Evolutionary conservation across 495 filamentous ascomycete genomes (phyloP).

Genomic region (Neurospora cerealis): DNA sequence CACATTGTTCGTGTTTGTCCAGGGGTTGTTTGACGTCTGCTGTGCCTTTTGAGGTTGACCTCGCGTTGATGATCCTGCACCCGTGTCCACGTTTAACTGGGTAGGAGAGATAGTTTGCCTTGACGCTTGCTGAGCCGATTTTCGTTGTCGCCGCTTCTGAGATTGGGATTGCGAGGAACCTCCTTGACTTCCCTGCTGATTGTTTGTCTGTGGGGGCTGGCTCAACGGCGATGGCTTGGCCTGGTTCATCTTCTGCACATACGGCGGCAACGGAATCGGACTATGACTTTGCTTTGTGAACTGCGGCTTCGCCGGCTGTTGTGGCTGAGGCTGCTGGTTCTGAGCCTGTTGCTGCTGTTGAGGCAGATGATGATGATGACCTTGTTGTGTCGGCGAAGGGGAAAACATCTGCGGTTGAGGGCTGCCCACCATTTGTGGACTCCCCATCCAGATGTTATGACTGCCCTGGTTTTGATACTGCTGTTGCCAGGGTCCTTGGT

Average conservation of each 20-base stretch:
- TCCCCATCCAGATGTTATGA: slow-evolving; percentile 12
- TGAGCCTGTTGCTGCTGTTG: slow-evolving; percentile 1
- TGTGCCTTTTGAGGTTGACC: neutral
- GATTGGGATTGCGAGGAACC: neutral
- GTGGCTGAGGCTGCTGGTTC: neutral
- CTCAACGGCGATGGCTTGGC: slow-evolving; percentile 7
- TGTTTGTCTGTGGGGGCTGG: slow-evolving; percentile 3
- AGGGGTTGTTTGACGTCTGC: neutral
- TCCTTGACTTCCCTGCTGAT: neutral
- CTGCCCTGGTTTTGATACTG: neutral
- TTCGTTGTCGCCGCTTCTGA: neutral
- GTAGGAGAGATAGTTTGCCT: neutral
- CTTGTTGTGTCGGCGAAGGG: neutral
- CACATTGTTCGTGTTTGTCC: neutral
- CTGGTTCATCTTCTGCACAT: slow-evolving; percentile 14
- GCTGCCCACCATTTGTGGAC: neutral
- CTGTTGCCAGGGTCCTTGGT: slow-evolving; percentile 24
- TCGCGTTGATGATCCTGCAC: neutral
- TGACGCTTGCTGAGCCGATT: neutral
- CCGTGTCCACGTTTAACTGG: neutral
- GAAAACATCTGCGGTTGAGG: neutral
- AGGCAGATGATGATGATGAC: neutral
- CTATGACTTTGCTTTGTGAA: slow-evolving; percentile 24
- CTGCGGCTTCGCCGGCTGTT: neutral
- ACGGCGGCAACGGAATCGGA: slow-evolving; percentile 22